Percentiles rank a stretch among this genome's conserved stretches.
Evolutionary conservation across 2,329 filamentous ascomycete genomes (phyloP).

Genomic region (Epichloe hybrida): DNA sequence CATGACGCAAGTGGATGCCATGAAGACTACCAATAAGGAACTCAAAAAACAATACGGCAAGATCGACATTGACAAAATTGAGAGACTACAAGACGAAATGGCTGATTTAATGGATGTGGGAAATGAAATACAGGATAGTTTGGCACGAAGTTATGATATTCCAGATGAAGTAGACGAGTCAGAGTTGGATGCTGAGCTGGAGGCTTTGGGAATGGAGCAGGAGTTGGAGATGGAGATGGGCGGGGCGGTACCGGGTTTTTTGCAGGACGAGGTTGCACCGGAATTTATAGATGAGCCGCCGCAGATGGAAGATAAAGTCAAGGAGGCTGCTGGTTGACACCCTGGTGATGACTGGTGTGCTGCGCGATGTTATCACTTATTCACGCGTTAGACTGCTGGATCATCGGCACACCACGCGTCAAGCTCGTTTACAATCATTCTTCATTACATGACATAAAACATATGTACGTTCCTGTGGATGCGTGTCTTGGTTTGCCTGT

Average conservation of each 20-base stretch:
- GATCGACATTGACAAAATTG: constrained; percentile 94
- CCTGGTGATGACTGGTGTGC: background rate
- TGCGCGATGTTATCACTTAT: background rate
- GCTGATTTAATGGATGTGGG: constrained; percentile 93
- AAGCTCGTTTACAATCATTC: background rate
- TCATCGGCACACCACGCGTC: background rate
- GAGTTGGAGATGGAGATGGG: constrained; percentile 63
- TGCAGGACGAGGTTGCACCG: constrained; percentile 75
- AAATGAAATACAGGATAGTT: constrained; percentile 94
- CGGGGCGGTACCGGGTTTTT: constrained; percentile 62
- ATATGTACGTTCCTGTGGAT: background rate
- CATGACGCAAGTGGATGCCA: constrained; percentile 94
- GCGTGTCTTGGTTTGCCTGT: background rate
- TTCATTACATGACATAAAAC: background rate
- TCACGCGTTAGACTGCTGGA: background rate
- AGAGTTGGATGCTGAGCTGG: constrained; percentile 89
- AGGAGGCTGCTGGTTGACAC: constrained; percentile 55
- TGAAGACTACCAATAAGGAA: constrained; percentile 93
- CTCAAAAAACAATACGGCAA: constrained; percentile 91
- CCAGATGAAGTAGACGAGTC: constrained; percentile 96
- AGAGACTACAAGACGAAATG: constrained; percentile 97
- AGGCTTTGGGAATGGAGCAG: constrained; percentile 88
- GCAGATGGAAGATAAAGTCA: constrained; percentile 57
- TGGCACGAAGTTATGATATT: constrained; percentile 81
- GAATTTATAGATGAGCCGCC: constrained; percentile 91